Base-by-base conservation (phyloP, 495 filamentous ascomycete genomes). In the Podospora appendiculata region DNA sequence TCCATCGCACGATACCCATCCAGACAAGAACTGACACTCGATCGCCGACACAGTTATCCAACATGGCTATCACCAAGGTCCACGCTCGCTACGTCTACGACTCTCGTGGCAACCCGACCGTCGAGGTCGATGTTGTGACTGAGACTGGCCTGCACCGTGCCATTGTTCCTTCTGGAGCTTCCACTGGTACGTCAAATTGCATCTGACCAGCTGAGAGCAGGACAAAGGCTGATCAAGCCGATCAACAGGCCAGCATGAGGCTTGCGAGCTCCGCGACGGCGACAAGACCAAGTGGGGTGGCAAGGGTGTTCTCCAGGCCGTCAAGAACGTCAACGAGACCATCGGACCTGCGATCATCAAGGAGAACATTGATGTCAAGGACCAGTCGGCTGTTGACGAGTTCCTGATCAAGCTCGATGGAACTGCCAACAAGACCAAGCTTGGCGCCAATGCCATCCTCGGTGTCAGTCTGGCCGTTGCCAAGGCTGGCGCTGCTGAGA, bases 11-110 rank as follows among this genome's bases (percentile, higher is more conserved):
- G 25, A 25, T 25, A 25, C 25, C 25, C 25, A 25, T 25, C 25
- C 5, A 25, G 25, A 25, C 25, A 25, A 25, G 5, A 14, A 47
- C 46, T 55, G 43, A 53, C 50, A 41, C 7, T 13, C 51, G 46
- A 46, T 45, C 32, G 18, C 56, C 14, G 3, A 47, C 46, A 59
- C 56, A 59, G 52, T 18, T 50, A 50, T 47, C 32, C 57, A 89
- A 62, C 53, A 99, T 97, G 94, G 77, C 85, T 66, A 97, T 99
- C 80, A 83, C 86, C 69, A 96, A 96, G 83, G 88, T 99, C 73
- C 90, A 97, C 83, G 94, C 93, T 67, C 92, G 94, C 66, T 89
- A 84, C 59, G 90, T 99, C 77, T 99, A 99, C 81, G 94, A 99
- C 84, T 97, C 93, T 70, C 94, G 94, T 68, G 94, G 93, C 69